Conservation (phyloP, 2,329 filamentous ascomycete species). For the Rutstroemia sp. region DNA sequence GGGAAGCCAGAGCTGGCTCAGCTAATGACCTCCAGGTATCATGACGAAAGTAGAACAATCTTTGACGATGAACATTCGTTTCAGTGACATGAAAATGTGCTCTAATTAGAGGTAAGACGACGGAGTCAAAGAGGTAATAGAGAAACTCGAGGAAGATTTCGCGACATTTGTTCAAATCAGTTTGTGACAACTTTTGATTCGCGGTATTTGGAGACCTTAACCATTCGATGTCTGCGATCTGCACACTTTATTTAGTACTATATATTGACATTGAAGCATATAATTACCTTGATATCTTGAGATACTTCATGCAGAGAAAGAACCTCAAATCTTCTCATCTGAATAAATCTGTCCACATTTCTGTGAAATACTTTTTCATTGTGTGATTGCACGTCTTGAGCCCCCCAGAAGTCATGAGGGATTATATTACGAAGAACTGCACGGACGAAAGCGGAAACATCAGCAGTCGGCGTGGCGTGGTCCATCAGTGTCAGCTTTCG, state of each 20-base stretch:
- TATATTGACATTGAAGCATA: background rate
- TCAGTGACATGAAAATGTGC: slow-evolving; percentile 94
- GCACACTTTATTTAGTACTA: background rate
- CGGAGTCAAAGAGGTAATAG: slow-evolving; percentile 89
- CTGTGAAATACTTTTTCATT: slow-evolving; percentile 59
- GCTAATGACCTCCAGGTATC: slow-evolving; percentile 79
- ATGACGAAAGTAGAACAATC: slow-evolving; percentile 88
- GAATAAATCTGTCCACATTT: slow-evolving; percentile 71
- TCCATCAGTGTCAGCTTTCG: slow-evolving; percentile 43
- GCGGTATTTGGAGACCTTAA: slow-evolving; percentile 48
- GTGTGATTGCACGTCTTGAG: slow-evolving; percentile 39
- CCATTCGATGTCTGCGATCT: slow-evolving; percentile 69
- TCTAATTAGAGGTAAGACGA: slow-evolving; percentile 79
- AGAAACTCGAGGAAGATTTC: slow-evolving; percentile 80
- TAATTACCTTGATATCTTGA: slow-evolving; percentile 64
- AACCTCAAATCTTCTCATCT: slow-evolving; percentile 71
- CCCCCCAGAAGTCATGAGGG: slow-evolving; percentile 69
- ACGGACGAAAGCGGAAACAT: slow-evolving; percentile 82
- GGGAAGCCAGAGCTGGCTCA: slow-evolving; percentile 58
- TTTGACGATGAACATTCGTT: slow-evolving; percentile 70
- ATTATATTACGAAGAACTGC: slow-evolving; percentile 66
- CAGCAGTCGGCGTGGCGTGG: slow-evolving; percentile 56
- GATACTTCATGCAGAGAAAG: slow-evolving; percentile 71
- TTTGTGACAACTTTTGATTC: slow-evolving; percentile 53
- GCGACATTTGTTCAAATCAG: slow-evolving; percentile 66